These are phyloP conservation scores for Rosa persica DNA, from an alignment of 306 rosid species.

Conservation along the genomic window DNA sequence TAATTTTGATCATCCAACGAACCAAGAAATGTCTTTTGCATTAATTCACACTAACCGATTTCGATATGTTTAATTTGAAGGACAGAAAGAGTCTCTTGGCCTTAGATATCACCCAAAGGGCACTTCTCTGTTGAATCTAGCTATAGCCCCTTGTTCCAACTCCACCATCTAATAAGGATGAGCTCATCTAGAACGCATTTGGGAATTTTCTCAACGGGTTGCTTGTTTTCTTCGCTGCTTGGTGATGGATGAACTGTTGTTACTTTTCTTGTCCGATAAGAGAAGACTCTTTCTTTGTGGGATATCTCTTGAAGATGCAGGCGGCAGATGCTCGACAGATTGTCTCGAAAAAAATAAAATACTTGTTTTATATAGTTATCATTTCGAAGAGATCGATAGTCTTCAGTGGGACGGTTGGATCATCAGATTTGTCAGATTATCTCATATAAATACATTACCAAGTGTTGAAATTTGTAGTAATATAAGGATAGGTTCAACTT, in stretches of 20 bases:
- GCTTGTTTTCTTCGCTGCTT: neutral
- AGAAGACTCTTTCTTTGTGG: neutral
- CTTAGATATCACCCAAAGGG: constrained; percentile 38
- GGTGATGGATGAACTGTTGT: neutral
- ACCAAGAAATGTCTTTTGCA: constrained; percentile 11
- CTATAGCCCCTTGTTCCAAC: constrained; percentile 12
- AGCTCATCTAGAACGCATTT: neutral
- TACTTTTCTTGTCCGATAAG: neutral
- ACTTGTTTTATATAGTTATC: neutral
- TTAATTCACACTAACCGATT: neutral
- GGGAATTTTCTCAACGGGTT: neutral
- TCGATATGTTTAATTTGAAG: neutral
- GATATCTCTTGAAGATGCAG: neutral
- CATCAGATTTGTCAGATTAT: neutral
- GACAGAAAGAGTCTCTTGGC: constrained; percentile 47
- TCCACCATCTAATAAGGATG: constrained; percentile 30
- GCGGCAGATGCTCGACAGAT: neutral
- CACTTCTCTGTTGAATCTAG: constrained; percentile 10
- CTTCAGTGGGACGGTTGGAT: fast-evolving
- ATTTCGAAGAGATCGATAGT: neutral
- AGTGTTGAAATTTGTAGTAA: neutral
- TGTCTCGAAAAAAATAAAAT: too few species aligned
- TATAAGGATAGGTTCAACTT: too few species aligned
- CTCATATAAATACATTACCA: neutral
- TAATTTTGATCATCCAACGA: constrained; percentile 3